phyloP scores from a whole-genome alignment of 768 basidiomycete species.

The Mycena venus region DNA sequence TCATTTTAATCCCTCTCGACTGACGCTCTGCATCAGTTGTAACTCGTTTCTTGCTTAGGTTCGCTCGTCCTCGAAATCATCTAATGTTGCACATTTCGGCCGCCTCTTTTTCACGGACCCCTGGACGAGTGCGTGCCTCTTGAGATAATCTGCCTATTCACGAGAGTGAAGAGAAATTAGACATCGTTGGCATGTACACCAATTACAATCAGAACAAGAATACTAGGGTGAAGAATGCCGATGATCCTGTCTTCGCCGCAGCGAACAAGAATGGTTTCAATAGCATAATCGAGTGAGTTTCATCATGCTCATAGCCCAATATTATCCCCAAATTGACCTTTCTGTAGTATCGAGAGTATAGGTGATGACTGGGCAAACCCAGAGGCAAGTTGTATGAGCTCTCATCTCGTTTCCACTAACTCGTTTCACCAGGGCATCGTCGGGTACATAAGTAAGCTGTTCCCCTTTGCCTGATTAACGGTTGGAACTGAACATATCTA shows the following conservation, averaged over 20 bases:
- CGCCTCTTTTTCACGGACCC: constrained; percentile 56
- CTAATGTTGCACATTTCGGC: constrained; percentile 48
- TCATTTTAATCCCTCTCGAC: no score
- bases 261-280: constrained; percentile 42
- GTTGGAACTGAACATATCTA: not conserved
- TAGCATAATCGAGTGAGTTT: constrained; percentile 43
- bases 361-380: constrained; percentile 44
- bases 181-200: constrained; percentile 41
- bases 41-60: no score
- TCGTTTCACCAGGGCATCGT: constrained; percentile 25
- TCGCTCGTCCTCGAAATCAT: constrained; percentile 42
- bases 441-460: constrained; percentile 41
- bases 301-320: not conserved
- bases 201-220: constrained; percentile 49
- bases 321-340: not conserved
- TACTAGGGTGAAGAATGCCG: constrained; percentile 42
- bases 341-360: constrained; percentile 39
- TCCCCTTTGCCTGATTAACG: not conserved
- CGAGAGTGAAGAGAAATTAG: not conserved
- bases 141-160: not conserved
- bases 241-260: constrained; percentile 44
- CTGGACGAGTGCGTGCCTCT: constrained; percentile 39
- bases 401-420: not conserved
- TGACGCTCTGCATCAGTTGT: no score
- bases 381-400: constrained; percentile 24